Conservation (phyloP, 441 rosid genomes). For the Corymbia citriodora region DNA sequence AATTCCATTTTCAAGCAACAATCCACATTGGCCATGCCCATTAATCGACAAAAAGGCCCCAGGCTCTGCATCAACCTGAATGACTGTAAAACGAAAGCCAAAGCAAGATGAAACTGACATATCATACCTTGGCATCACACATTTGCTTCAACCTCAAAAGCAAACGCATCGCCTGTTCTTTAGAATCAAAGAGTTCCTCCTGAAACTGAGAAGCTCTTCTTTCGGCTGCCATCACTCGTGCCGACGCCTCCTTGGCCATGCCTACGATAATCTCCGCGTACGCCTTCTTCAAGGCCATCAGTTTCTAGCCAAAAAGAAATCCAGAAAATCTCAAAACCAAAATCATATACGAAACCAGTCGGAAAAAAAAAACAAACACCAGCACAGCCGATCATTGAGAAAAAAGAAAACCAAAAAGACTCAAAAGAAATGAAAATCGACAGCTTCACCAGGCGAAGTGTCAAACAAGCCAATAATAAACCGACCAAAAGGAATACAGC, state of each 20-base stretch:
- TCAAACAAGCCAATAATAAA: not conserved
- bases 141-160: conserved; percentile 78
- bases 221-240: conserved; percentile 82
- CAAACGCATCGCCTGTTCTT: conserved; percentile 72
- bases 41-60: not conserved
- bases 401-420: not conserved
- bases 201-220: conserved; percentile 64
- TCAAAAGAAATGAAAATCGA: not conserved
- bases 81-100: not conserved
- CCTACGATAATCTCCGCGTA: conserved; percentile 88
- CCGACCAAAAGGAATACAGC: not conserved
- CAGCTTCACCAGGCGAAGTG: not conserved
- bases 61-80: not conserved
- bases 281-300: conserved; percentile 87
- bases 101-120: not conserved
- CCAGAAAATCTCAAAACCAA: not conserved
- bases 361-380: not conserved
- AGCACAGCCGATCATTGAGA: not conserved
- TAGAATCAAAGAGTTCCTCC: conserved; percentile 62
- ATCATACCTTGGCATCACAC: conserved; percentile 73
- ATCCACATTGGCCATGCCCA: not conserved
- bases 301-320: conserved; percentile 36
- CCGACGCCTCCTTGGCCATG: conserved; percentile 93
- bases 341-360: not conserved
- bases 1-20: not conserved